Base-by-base conservation (phyloP, 148 eudicot genomes). In the Diospyros kaki region DNA sequence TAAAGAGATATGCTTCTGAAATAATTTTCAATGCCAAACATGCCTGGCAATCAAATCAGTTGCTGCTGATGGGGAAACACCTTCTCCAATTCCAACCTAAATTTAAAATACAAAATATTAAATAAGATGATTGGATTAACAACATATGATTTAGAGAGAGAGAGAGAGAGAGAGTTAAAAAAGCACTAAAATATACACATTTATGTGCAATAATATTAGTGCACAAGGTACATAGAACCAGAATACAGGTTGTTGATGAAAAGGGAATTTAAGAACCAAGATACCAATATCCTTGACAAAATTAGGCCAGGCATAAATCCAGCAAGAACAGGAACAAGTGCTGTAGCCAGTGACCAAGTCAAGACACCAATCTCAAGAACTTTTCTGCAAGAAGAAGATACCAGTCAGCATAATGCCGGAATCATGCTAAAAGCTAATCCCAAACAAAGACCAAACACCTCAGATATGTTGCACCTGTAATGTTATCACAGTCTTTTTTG, bases 31-130 rank as follows among this genome's bases (percentile, higher is more conserved):
- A 62, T 64, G 74, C 76, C 68, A 76, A 59, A 81, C 88, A 73
- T 88, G 87, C 99, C 97, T 89, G 87, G 99, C 99, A 90, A 95
- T 95, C 82, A 95, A 82, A 80, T 93, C 97, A 44, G 97, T 95
- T 48, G 99, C 99, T 80, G 99, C 97, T 40, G 99, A 88, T 77
- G 99, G 99, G n/a, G 99, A 95, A 78, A 95, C 99, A 48, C 99
- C 99, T 91, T 95, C 99, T 53, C 99, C 99, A 40, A 95, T 95
- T 64, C 99, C 99, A 83, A 95, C 99, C 99, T 95, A 82, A 58
- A 83, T 40, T 76, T 44, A 44, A 78, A 81, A 42, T 59, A 63
- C 51, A 74, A 56, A 13, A 74, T 56, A 66, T 38, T 8, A 18
- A 67, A 75, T 81, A 44, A 77, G 81, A 55, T 76, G 71, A 43